Conservation (phyloP, 1,284 basidiomycete species). For the Austroboletus novae-zelandiae region DNA sequence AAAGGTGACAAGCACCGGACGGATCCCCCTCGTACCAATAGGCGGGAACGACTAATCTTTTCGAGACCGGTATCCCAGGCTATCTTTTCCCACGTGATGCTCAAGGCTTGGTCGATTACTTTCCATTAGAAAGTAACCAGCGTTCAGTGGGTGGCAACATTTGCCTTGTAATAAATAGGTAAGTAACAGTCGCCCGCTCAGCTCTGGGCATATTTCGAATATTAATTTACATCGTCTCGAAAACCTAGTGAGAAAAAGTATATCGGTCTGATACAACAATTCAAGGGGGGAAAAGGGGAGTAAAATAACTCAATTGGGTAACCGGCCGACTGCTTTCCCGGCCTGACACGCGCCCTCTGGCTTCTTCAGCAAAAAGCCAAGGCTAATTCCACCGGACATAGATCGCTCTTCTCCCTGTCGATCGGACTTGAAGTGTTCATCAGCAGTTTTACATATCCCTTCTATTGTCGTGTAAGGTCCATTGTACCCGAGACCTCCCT, state of each 20-base stretch:
- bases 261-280: neutral
- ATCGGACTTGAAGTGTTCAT: constrained; percentile 46
- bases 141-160: no score
- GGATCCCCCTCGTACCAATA: no score
- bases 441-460: constrained; percentile 51
- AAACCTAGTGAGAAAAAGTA: neutral
- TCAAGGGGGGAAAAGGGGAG: neutral
- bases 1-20: no score
- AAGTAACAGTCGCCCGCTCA: no score
- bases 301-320: constrained; percentile 19
- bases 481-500: constrained; percentile 66
- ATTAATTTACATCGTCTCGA: neutral
- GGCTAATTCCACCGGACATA: constrained; percentile 29
- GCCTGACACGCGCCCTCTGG: constrained; percentile 1
- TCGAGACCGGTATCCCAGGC: no score
- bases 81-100: no score
- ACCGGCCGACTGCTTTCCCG: constrained; percentile 13
- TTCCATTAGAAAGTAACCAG: no score
- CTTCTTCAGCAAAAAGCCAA: constrained; percentile 17
- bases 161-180: no score
- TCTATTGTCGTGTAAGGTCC: constrained; percentile 58
- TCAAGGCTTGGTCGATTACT: no score
- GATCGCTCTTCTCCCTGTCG: constrained; percentile 35
- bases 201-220: no score
- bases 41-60: no score